These are phyloP conservation scores for Nitzschia palea DNA, from an alignment of 108 stramenopile species.

Conservation along the genomic window DNA sequence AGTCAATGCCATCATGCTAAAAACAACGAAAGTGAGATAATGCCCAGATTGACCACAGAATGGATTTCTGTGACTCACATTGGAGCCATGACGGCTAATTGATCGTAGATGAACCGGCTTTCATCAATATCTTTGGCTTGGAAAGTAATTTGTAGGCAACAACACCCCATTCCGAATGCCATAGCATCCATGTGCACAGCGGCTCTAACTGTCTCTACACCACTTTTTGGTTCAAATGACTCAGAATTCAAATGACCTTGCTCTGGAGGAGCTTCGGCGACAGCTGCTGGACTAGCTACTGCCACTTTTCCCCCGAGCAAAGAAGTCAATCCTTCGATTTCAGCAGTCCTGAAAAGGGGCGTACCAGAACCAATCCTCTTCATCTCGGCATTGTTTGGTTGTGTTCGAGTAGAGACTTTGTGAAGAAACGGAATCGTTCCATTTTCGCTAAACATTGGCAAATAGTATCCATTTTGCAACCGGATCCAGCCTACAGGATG, in stretches of 20 bases:
- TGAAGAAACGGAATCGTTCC: conserved; percentile 68
- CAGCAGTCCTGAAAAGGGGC: conserved; percentile 56
- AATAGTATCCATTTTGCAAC: conserved; percentile 89
- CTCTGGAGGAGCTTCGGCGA: conserved; percentile 19
- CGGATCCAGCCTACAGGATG: conserved; percentile 71
- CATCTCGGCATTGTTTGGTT: conserved; percentile 69
- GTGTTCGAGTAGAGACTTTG: conserved; percentile 69
- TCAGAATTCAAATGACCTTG: background rate
- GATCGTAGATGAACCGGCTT: conserved; percentile 96
- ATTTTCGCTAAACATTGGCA: conserved; percentile 83
- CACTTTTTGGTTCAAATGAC: background rate
- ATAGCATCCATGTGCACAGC: conserved; percentile 98
- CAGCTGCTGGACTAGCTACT: conserved; percentile 14
- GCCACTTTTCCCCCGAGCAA: conserved; percentile 43
- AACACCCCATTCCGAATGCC: conserved; percentile 99
- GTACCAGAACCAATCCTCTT: conserved; percentile 73
- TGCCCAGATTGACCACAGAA: background rate
- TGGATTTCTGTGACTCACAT: conserved; percentile 57
- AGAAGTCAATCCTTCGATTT: conserved; percentile 26
- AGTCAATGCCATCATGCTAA: conserved; percentile 92
- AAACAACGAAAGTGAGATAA: conserved; percentile 9
- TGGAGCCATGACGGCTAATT: conserved; percentile 96
- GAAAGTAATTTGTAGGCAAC: conserved; percentile 98
- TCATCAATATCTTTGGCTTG: conserved; percentile 97
- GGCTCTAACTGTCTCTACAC: conserved; percentile 57